Evolutionary conservation across 2,329 filamentous ascomycete genomes (phyloP), one percentile per base, ranked within the genome.

Genomic region (Aspergillus sp.): DNA sequence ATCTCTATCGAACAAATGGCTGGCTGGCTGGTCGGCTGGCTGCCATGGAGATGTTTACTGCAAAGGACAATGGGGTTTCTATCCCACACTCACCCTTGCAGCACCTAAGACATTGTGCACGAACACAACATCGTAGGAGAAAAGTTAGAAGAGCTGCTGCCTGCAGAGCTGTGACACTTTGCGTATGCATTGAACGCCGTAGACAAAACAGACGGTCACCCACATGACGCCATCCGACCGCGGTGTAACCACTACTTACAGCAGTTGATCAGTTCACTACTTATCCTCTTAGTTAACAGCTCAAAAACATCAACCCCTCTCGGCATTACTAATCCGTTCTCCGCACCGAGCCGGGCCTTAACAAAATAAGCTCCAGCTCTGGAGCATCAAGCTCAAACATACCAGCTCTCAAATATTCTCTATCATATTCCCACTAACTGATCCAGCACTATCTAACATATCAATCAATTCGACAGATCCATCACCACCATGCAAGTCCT

Each of bases 401-500:
- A 4, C 8, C 15, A 52, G 49, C 30, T 38, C 32, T 10, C 19
- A 52, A 17, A 17, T 27, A 8, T n/a, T 30, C 25, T 17, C 30
- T 11, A n/a, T 11, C 30, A 39, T 6, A 8, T 38, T 21, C 5
- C 19, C 19, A 19, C 8, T n/a, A 25, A 25, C 21, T 8, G 21
- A 17, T 30, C 2, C 36, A 54, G 51, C 25, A n/a, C 15, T n/a
- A 41, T 44, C 21, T 13, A 27, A 39, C n/a, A 42, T 11, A 23
- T 39, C 19, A 25, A n/a, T 25, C n/a, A 6, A 49, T 21, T 50
- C 32, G 32, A 36, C 32, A 36, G n/a, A 27, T 39, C 17, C n/a
- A 50, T 2, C 58, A 72, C 57, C 58, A 6, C 32, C 32, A 74
- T 74, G 71, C 80, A 75, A 81, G 86, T 93, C 61, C 86, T 93